A percentile compares a stretch with the other conserved stretches of the same genome.
phyloP scores from a whole-genome alignment of 2,329 filamentous ascomycete species.

The Domatiomyces globalis region DNA sequence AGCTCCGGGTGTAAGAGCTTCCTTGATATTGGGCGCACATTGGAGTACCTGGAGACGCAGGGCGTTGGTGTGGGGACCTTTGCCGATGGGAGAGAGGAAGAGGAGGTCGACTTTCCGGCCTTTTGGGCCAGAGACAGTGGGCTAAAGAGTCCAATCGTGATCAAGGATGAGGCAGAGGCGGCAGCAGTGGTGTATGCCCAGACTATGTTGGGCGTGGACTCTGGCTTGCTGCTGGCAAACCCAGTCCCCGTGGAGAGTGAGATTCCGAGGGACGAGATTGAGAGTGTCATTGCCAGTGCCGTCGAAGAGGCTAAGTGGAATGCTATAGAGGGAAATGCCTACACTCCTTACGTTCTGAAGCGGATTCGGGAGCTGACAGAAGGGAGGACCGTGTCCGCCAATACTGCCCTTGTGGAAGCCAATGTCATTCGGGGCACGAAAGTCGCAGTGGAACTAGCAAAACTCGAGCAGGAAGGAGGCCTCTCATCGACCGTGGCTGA shows the following conservation, averaged over 20 bases:
- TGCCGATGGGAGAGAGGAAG: slow-evolving; percentile 58
- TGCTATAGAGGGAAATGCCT: slow-evolving; percentile 57
- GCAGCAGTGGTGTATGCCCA: slow-evolving; percentile 80
- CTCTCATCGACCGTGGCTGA: not conserved
- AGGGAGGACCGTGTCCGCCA: slow-evolving; percentile 57
- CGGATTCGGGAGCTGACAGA: slow-evolving; percentile 68
- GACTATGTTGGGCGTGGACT: slow-evolving; percentile 54
- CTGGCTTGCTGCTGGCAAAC: slow-evolving; percentile 78
- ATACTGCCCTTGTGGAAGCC: slow-evolving; percentile 53
- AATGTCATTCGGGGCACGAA: slow-evolving; percentile 53
- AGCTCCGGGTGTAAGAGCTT: slow-evolving; percentile 93
- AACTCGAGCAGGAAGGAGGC: slow-evolving; percentile 32
- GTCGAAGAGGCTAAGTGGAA: slow-evolving; percentile 50
- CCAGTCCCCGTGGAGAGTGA: slow-evolving; percentile 60
- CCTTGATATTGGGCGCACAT: slow-evolving; percentile 74
- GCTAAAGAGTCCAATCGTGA: slow-evolving; percentile 58
- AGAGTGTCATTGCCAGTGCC: slow-evolving; percentile 52
- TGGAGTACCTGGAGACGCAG: slow-evolving; percentile 63
- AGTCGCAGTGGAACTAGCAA: slow-evolving; percentile 48
- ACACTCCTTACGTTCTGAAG: slow-evolving; percentile 69
- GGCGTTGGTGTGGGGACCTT: slow-evolving; percentile 77
- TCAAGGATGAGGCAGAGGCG: slow-evolving; percentile 64
- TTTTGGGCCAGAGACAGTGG: slow-evolving; percentile 90
- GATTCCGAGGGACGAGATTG: slow-evolving; percentile 58
- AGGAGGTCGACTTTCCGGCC: slow-evolving; percentile 65